These are phyloP conservation scores for Kluyveromyces siamensis DNA, from an alignment of 805 yeast genomes.

Conservation along the genomic window DNA sequence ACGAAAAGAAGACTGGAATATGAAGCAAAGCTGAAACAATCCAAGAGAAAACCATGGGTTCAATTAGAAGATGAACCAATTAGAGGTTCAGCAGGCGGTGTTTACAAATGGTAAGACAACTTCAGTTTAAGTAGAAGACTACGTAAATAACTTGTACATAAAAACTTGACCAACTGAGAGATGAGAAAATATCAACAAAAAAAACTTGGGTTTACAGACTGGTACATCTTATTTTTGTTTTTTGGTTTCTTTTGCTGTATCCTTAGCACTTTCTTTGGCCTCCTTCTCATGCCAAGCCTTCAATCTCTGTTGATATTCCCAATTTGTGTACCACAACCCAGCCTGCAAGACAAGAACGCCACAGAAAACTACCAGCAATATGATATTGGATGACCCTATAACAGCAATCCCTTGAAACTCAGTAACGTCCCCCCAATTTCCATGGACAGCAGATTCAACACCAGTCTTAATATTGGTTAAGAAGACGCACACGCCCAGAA, in stretches of 20 bases:
- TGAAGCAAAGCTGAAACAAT: constrained; percentile 44
- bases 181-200: neutral
- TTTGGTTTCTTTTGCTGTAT: constrained; percentile 3
- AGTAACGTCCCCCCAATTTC: constrained; percentile 92
- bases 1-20: constrained; percentile 52
- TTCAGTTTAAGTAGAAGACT: neutral
- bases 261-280: constrained; percentile 12
- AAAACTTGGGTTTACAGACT: neutral
- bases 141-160: constrained; percentile 5
- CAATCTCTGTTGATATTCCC: constrained; percentile 39
- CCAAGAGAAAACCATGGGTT: constrained; percentile 43
- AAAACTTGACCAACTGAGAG: neutral
- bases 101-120: constrained; percentile 43
- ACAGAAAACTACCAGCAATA: constrained; percentile 57
- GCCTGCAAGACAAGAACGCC: constrained; percentile 83
- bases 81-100: constrained; percentile 42
- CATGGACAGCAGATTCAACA: constrained; percentile 52
- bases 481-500: constrained; percentile 68
- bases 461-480: constrained; percentile 83
- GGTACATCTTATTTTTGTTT: constrained; percentile 4
- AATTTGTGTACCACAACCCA: constrained; percentile 81
- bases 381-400: constrained; percentile 79
- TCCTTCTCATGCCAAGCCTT: constrained; percentile 26
- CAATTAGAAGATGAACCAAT: constrained; percentile 37
- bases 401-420: constrained; percentile 80